These are phyloP conservation scores for Tarenaya hassleriana DNA, from an alignment of 345 rosid genomes.

Conservation along the genomic window DNA sequence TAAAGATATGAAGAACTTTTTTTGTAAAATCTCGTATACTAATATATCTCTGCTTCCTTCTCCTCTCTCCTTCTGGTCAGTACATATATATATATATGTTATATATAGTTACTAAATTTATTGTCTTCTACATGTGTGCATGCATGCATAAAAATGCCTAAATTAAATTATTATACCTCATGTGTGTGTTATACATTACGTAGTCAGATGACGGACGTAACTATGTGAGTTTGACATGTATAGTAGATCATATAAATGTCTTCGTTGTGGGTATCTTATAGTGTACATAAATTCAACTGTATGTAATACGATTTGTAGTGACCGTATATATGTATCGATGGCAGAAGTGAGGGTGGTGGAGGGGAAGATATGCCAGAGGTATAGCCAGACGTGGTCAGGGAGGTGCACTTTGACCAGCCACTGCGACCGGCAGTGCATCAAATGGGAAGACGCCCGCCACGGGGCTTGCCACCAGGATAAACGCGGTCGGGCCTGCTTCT, in stretches of 20 bases:
- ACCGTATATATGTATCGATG: background rate
- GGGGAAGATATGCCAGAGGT: constrained; percentile 22
- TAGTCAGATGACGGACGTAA: too few relatives aligned
- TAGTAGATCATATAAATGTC: too few relatives aligned
- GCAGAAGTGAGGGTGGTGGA: constrained; percentile 25
- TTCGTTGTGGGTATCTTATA: too few relatives aligned
- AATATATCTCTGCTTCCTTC: constrained; percentile 6
- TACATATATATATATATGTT: background rate
- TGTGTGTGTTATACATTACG: too few relatives aligned
- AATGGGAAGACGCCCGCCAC: constrained; percentile 7
- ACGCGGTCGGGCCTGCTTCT: constrained; percentile 22
- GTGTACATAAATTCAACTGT: background rate
- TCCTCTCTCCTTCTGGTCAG: constrained; percentile 13
- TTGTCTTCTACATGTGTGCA: too few relatives aligned
- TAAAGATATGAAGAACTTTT: too few relatives aligned
- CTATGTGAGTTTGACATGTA: too few relatives aligned
- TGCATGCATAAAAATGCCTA: too few relatives aligned
- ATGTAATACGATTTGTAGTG: background rate
- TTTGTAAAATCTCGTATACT: too few relatives aligned
- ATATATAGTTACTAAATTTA: too few relatives aligned
- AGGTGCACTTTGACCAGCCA: constrained; percentile 1
- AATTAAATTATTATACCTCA: too few relatives aligned
- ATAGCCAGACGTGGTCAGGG: constrained; percentile 25
- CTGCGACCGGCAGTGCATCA: constrained; percentile 18
- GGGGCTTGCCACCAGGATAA: constrained; percentile 17